Conservation (phyloP, 768 basidiomycete species). For the Russula vinacea region DNA sequence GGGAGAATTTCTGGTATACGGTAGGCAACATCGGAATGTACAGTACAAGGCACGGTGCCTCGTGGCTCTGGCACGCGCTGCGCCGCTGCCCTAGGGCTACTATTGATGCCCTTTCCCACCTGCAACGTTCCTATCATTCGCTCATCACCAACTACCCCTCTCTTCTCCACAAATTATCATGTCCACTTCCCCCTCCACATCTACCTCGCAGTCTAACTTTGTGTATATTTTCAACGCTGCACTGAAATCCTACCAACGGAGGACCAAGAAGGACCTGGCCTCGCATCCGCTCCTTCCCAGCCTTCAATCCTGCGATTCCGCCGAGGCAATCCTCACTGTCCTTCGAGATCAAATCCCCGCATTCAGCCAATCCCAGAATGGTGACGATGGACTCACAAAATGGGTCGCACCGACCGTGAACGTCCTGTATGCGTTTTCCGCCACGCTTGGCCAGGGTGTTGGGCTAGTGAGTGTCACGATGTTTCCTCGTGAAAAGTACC, state of each 20-base stretch:
- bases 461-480: background rate
- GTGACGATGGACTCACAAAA: background rate
- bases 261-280: background rate
- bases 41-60: too few species aligned
- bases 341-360: background rate
- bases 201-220: background rate
- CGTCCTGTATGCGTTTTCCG: background rate
- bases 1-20: too few species aligned
- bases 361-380: background rate
- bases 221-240: background rate
- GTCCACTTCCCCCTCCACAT: background rate
- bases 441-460: background rate
- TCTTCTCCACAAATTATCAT: background rate
- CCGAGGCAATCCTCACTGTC: background rate
- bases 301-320: background rate
- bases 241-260: background rate
- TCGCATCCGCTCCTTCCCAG: background rate
- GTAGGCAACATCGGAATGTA: too few species aligned
- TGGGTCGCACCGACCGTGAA: background rate
- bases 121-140: too few species aligned
- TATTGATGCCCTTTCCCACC: background rate
- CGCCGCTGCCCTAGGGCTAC: too few species aligned
- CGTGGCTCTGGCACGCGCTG: too few species aligned
- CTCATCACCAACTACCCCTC: background rate
- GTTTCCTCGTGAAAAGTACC: background rate